Conservation (phyloP, 108 stramenopile genomes). For the Aurantiochytrium sp. region DNA sequence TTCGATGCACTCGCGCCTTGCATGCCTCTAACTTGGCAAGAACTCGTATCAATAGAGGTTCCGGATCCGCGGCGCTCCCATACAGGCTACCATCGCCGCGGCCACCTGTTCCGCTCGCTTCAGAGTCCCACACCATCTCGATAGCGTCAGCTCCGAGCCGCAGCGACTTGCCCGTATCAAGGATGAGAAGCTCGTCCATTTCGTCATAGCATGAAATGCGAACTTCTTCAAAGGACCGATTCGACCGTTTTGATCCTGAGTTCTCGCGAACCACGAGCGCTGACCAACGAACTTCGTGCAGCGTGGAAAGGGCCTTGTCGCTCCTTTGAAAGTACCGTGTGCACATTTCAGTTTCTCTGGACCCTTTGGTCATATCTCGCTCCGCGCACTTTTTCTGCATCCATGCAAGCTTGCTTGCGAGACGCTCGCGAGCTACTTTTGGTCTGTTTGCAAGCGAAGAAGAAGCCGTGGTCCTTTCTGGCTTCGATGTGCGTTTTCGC, state of each 20-base stretch:
- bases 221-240: background rate
- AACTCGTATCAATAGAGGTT: background rate
- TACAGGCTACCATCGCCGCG: no score
- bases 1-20: background rate
- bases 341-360: no score
- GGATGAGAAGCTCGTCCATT: background rate
- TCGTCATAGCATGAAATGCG: background rate
- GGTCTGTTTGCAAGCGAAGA: no score
- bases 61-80: background rate
- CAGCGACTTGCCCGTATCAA: background rate
- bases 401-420: background rate
- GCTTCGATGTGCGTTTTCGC: background rate
- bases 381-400: background rate
- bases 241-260: no score
- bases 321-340: no score
- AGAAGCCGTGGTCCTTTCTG: background rate
- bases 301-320: background rate
- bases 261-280: background rate
- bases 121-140: background rate
- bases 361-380: background rate
- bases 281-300: background rate
- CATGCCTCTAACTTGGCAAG: background rate
- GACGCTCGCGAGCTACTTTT: background rate
- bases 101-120: background rate
- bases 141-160: background rate